These are phyloP conservation scores for Helotiales sp. DNA, from an alignment of 2,329 filamentous ascomycete species.

Conservation along the genomic window DNA sequence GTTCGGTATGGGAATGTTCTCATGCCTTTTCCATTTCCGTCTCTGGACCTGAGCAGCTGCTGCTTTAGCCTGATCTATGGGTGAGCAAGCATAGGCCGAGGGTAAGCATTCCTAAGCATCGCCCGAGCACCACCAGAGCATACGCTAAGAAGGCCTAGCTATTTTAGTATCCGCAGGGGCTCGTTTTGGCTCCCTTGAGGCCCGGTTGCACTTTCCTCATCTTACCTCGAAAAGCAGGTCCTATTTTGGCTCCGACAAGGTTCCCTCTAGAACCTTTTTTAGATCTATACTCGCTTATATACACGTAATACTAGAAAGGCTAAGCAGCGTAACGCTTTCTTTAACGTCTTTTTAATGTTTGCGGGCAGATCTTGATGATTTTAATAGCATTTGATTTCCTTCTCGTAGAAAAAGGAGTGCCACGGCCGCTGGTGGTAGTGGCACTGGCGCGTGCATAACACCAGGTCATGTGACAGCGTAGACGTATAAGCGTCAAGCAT, in stretches of 20 bases:
- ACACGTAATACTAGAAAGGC: conserved; percentile 5
- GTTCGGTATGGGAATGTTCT: conserved; percentile 6
- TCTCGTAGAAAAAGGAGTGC: neutral
- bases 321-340: conserved; percentile 3
- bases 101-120: neutral
- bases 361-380: neutral
- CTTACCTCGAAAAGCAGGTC: conserved; percentile 8
- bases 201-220: conserved; percentile 10
- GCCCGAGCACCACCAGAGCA: conserved; percentile 3
- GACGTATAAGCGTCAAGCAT: neutral
- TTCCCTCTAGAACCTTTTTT: conserved; percentile 5
- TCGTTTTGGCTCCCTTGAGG: conserved; percentile 13
- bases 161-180: conserved; percentile 5
- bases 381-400: neutral
- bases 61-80: conserved; percentile 9
- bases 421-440: neutral
- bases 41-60: conserved; percentile 13
- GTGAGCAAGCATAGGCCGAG: conserved; percentile 9
- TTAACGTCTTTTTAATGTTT: conserved; percentile 2
- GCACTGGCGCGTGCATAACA: neutral
- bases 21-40: conserved; percentile 13
- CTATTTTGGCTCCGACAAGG: conserved; percentile 13
- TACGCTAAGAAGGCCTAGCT: neutral
- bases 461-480: too few relatives aligned
- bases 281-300: conserved; percentile 6